A percentile compares a stretch with the other conserved stretches of the same genome.
Conservation (phyloP, 2,329 filamentous ascomycete genomes). For the Epichloe hybrida region DNA sequence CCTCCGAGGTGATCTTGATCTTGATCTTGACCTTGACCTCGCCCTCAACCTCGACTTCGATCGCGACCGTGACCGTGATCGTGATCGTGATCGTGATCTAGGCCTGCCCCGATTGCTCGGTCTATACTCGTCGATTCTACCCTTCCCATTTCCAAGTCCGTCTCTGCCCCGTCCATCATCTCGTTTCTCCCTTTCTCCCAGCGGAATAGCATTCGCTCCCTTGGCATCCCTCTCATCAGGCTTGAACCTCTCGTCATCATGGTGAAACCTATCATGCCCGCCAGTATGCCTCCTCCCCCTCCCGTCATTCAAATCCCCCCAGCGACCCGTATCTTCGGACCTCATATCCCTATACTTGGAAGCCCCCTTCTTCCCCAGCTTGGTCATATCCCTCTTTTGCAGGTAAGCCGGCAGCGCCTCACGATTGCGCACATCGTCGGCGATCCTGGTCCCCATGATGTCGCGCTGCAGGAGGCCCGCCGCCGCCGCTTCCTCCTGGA, state of each 20-base stretch:
- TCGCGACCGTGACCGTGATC: slow-evolving; percentile 11
- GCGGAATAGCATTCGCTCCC: slow-evolving; percentile 54
- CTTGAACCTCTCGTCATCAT: slow-evolving; percentile 41
- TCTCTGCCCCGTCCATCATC: slow-evolving; percentile 7
- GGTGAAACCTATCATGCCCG: slow-evolving; percentile 53
- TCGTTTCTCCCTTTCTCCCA: slow-evolving; percentile 35
- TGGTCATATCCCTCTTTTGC: slow-evolving; percentile 87
- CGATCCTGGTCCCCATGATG: slow-evolving; percentile 72
- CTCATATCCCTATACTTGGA: slow-evolving; percentile 83
- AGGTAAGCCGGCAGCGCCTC: slow-evolving; percentile 81
- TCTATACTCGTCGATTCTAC: background rate
- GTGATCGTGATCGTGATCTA: slow-evolving; percentile 21
- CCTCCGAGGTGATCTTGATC: slow-evolving; percentile 32
- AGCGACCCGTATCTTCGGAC: slow-evolving; percentile 79
- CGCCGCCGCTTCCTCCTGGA: slow-evolving; percentile 64
- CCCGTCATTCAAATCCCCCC: slow-evolving; percentile 52
- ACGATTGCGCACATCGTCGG: slow-evolving; percentile 70
- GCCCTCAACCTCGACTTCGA: slow-evolving; percentile 20
- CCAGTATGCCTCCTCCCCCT: slow-evolving; percentile 19
- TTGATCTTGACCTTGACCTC: slow-evolving; percentile 4
- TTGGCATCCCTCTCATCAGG: slow-evolving; percentile 33
- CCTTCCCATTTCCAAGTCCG: background rate
- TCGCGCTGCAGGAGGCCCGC: slow-evolving; percentile 69
- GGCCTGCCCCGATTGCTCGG: background rate
- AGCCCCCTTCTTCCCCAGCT: slow-evolving; percentile 80